Evolutionary conservation across 1,284 basidiomycete species (phyloP).

Genomic region (Stygiomarasmius scandens): DNA sequence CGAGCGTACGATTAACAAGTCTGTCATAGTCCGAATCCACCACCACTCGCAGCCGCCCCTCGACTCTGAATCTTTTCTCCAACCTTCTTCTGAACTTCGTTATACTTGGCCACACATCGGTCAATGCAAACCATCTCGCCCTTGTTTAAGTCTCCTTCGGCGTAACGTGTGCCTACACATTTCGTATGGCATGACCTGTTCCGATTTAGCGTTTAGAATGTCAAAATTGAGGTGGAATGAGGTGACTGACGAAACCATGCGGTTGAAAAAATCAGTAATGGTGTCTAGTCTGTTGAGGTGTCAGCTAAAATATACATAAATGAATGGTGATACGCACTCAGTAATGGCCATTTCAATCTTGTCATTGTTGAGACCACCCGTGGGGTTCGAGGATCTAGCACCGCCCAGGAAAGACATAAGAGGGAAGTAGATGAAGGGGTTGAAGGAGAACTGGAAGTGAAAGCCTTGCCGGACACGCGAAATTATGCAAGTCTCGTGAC

Average conservation of each 20-base stretch:
- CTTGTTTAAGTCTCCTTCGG: slow-evolving; percentile 94
- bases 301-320: slow-evolving; percentile 15
- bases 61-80: slow-evolving; percentile 84
- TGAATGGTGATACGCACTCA: slow-evolving; percentile 52
- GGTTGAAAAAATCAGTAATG: slow-evolving; percentile 93
- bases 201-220: slow-evolving; percentile 6
- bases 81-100: slow-evolving; percentile 95
- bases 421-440: slow-evolving; percentile 9
- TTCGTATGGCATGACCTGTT: slow-evolving; percentile 83
- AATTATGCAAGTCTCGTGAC: slow-evolving; percentile 31
- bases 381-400: slow-evolving; percentile 38
- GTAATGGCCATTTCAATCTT: slow-evolving; percentile 81
- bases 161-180: slow-evolving; percentile 85
- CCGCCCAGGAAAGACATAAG: slow-evolving; percentile 72
- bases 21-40: slow-evolving; percentile 36
- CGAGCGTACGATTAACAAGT: too few relatives aligned
- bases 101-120: slow-evolving; percentile 91
- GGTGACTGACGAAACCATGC: slow-evolving; percentile 73
- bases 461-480: slow-evolving; percentile 8
- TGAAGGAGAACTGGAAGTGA: not conserved
- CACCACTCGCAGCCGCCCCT: slow-evolving; percentile 41
- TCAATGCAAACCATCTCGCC: slow-evolving; percentile 99
- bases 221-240: slow-evolving; percentile 12
- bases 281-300: slow-evolving; percentile 73
- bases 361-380: slow-evolving; percentile 65